A percentile compares a stretch with the other conserved stretches of the same genome.
phyloP scores from a whole-genome alignment of 352 stramenopile genomes.

The Plasmopara muralis region DNA sequence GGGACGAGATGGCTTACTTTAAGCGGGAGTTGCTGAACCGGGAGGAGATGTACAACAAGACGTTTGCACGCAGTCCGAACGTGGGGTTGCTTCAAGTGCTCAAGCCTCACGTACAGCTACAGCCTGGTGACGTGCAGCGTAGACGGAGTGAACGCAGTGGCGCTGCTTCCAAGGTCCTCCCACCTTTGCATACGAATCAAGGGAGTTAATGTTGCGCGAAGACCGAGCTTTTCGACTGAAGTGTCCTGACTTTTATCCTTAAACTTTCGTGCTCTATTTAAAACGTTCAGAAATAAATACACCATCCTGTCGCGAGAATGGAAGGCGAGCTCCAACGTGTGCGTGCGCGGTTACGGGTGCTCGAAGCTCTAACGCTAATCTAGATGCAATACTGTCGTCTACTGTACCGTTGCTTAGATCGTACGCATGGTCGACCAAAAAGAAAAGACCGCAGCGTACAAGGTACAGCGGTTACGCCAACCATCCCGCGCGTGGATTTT shows the following conservation, averaged over 20 bases:
- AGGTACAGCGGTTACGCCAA: slow-evolving; percentile 18
- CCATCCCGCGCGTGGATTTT: neutral
- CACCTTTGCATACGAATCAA: slow-evolving; percentile 53
- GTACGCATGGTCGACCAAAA: slow-evolving; percentile 63
- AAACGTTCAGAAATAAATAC: no score
- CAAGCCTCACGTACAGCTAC: slow-evolving; percentile 61
- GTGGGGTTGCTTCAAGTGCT: slow-evolving; percentile 87
- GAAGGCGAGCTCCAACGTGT: slow-evolving; percentile 43
- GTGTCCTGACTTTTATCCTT: no score
- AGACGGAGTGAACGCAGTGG: slow-evolving; percentile 39
- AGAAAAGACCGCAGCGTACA: slow-evolving; percentile 69
- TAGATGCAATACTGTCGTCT: neutral
- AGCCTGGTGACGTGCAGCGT: slow-evolving; percentile 34
- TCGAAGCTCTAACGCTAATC: neutral
- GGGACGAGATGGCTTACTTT: slow-evolving; percentile 90
- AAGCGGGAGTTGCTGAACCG: slow-evolving; percentile 90
- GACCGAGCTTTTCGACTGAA: neutral
- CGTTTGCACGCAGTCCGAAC: slow-evolving; percentile 77
- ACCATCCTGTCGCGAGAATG: slow-evolving; percentile 1
- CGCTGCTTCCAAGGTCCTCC: slow-evolving; percentile 17
- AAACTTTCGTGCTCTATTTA: no score
- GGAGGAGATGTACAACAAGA: slow-evolving; percentile 93
- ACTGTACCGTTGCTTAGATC: slow-evolving; percentile 33
- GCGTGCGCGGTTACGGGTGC: slow-evolving; percentile 14
- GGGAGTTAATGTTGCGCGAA: slow-evolving; percentile 19